Conservation (phyloP, 768 basidiomycete genomes). For the Leccinum fibrillosum region DNA sequence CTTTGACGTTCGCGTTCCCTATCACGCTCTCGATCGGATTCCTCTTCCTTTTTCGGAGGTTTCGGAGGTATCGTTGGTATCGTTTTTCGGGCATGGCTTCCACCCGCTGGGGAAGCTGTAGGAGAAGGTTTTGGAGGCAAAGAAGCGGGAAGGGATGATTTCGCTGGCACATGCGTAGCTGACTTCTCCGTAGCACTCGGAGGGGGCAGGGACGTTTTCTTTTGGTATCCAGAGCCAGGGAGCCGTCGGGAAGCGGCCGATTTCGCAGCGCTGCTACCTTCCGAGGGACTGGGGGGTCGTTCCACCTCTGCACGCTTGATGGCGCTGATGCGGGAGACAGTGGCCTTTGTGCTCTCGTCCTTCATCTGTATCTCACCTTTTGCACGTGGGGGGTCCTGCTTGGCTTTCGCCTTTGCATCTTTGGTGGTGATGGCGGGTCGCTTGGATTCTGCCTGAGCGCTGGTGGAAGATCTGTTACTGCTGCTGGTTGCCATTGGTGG, state of each 20-base stretch:
- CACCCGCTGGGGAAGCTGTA: constrained; percentile 22
- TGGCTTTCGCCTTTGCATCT: constrained; percentile 42
- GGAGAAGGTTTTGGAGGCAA: constrained; percentile 35
- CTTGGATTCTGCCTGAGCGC: constrained; percentile 36
- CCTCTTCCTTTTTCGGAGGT: constrained; percentile 23
- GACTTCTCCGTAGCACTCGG: constrained; percentile 21
- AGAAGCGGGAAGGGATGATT: constrained; percentile 27
- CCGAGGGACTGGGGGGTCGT: constrained; percentile 19
- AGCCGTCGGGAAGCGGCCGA: constrained; percentile 29
- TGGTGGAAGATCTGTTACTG: constrained; percentile 22
- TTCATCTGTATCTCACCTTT: constrained; percentile 42
- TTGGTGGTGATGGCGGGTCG: constrained; percentile 43
- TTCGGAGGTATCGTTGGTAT: constrained; percentile 23
- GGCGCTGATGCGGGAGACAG: constrained; percentile 31
- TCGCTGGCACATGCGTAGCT: constrained; percentile 28
- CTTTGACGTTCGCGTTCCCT: constrained; percentile 22
- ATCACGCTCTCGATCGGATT: constrained; percentile 27
- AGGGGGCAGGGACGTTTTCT: constrained; percentile 29
- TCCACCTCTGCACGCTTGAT: constrained; percentile 27
- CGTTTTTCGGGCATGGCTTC: constrained; percentile 28
- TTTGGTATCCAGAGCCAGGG: constrained; percentile 51
- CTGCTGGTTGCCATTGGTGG: constrained; percentile 17
- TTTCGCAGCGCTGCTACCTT: constrained; percentile 14
- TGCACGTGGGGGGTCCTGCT: constrained; percentile 18
- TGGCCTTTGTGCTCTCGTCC: constrained; percentile 30